Percentiles rank a stretch among this genome's conserved stretches.
Conservation (phyloP, 768 basidiomycete species). For the Kwoniella heveanensis region DNA sequence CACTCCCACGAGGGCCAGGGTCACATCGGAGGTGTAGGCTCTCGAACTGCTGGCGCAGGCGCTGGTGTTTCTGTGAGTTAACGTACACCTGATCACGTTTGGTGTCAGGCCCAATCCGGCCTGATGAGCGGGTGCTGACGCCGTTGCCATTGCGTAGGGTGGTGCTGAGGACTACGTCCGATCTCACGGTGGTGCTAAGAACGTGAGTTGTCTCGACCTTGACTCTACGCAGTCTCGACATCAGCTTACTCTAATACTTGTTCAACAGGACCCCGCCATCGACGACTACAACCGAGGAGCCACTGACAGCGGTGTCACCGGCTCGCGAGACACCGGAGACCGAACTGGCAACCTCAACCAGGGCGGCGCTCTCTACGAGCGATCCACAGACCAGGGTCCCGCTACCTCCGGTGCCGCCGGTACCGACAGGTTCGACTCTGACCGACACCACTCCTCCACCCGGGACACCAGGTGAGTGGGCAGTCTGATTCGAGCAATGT, state of each 20-base stretch:
- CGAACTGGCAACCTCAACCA: conserved; percentile 32
- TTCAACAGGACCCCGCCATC: not conserved
- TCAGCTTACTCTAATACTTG: not conserved
- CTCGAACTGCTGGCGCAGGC: conserved; percentile 7
- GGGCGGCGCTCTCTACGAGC: conserved; percentile 28
- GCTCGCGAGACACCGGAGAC: conserved; percentile 18
- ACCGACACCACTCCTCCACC: conserved; percentile 21
- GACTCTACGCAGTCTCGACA: not conserved
- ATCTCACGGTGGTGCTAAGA: conserved; percentile 12
- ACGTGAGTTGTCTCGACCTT: conserved; percentile 13
- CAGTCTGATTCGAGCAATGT: too few relatives aligned
- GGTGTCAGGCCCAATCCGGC: too few relatives aligned
- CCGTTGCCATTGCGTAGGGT: not conserved
- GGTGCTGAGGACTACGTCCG: conserved; percentile 3
- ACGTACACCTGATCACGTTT: too few relatives aligned
- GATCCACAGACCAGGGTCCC: conserved; percentile 26
- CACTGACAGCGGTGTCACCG: conserved; percentile 1
- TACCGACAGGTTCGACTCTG: conserved; percentile 45
- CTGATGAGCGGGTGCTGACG: too few relatives aligned
- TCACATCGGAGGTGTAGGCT: not conserved
- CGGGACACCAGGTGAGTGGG: conserved; percentile 3
- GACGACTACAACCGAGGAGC: conserved; percentile 3
- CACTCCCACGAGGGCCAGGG: not conserved
- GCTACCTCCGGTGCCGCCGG: conserved; percentile 39
- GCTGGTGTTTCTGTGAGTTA: conserved; percentile 8